Conservation (phyloP, 495 filamentous ascomycete genomes). For the Pyrenula aspistea region DNA sequence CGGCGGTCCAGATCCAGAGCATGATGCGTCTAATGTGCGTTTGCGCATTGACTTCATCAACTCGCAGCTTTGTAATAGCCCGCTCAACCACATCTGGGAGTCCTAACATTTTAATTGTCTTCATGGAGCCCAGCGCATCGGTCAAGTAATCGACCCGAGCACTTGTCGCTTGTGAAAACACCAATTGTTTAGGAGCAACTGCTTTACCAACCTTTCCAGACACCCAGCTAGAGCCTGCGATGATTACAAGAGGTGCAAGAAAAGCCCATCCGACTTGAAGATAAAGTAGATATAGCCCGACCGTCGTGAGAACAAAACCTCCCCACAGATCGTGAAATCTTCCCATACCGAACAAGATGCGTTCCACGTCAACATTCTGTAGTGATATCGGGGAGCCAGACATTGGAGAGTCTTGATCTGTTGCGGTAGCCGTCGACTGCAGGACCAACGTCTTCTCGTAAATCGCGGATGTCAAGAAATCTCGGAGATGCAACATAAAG, state of each 20-base stretch:
- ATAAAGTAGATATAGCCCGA: not conserved
- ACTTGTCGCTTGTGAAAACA: constrained; percentile 40
- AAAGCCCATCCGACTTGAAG: not conserved
- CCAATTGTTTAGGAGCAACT: constrained; percentile 4
- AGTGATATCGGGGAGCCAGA: constrained; percentile 27
- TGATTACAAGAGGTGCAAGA: not conserved
- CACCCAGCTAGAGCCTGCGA: not conserved
- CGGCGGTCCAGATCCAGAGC: not conserved
- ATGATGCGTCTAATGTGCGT: not conserved
- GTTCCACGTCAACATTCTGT: not conserved
- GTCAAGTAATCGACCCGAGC: constrained; percentile 33
- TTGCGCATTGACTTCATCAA: not conserved
- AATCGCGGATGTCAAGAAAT: not conserved
- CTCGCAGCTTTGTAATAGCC: not conserved
- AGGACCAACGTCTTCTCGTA: not conserved
- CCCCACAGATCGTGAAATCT: not conserved
- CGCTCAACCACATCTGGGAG: not conserved
- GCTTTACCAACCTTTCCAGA: not conserved
- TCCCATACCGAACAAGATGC: not conserved
- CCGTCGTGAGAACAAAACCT: not conserved
- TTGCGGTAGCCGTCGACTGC: not conserved
- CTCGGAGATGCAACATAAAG: not conserved
- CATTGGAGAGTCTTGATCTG: constrained; percentile 26
- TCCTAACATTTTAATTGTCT: constrained; percentile 20
- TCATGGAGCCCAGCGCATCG: constrained; percentile 34